Conservation (phyloP, 768 basidiomycete genomes). For the Podaxis sp. region DNA sequence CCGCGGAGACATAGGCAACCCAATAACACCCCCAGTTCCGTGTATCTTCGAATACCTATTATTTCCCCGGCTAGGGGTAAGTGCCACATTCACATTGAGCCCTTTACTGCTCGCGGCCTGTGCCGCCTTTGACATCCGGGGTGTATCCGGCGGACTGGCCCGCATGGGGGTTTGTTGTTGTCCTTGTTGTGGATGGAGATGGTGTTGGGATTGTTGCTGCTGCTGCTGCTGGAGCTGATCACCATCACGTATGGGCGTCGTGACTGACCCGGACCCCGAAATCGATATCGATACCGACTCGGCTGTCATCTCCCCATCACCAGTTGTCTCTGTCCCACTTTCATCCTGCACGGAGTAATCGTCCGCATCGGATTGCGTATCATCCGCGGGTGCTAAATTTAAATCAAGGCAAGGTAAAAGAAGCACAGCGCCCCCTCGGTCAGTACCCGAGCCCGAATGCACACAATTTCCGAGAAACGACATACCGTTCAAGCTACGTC, state of each 20-base stretch:
- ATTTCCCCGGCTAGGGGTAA: constrained; percentile 45
- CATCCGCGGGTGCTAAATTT: constrained; percentile 48
- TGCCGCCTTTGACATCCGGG: constrained; percentile 53
- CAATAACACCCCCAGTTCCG: constrained; percentile 31
- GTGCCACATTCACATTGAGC: constrained; percentile 59
- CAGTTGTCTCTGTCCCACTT: constrained; percentile 69
- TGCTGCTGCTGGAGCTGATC: constrained; percentile 24
- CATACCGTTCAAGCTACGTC: constrained; percentile 64
- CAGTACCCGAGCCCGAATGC: constrained; percentile 3
- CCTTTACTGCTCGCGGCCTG: constrained; percentile 66
- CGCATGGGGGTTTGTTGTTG: constrained; percentile 28
- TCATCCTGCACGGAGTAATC: constrained; percentile 68
- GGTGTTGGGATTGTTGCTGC: constrained; percentile 6
- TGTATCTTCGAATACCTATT: constrained; percentile 61
- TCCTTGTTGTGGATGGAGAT: no score
- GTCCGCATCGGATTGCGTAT: constrained; percentile 69
- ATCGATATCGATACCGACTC: constrained; percentile 43
- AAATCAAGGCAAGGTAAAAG: constrained; percentile 20
- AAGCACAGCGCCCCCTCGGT: constrained; percentile 17
- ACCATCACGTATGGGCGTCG: constrained; percentile 30
- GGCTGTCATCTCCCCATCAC: constrained; percentile 50
- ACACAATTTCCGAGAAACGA: constrained; percentile 13
- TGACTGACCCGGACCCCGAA: constrained; percentile 17
- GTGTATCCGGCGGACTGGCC: constrained; percentile 41
- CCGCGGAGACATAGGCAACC: constrained; percentile 59